Conservation (phyloP, 306 rosid genomes). For the Gastrolobium villosum region DNA sequence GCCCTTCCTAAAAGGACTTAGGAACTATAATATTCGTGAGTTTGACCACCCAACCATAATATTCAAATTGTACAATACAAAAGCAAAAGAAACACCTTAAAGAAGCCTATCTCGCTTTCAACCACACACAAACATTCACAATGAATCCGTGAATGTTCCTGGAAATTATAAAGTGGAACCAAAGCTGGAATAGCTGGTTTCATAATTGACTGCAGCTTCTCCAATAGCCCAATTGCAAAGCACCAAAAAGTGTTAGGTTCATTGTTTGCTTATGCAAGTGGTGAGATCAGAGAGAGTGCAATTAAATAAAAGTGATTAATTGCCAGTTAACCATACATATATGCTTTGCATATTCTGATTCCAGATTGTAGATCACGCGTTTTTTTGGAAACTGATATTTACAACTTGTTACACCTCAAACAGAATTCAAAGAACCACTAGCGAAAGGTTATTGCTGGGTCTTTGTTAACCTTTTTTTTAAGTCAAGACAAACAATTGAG, state of each 20-base stretch:
- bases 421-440: background rate
- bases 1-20: background rate
- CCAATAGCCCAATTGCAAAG: background rate
- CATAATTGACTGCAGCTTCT: background rate
- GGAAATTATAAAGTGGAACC: background rate
- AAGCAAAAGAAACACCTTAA: background rate
- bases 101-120: background rate
- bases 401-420: background rate
- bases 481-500: no score
- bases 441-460: background rate
- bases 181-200: background rate
- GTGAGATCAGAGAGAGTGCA: slow-evolving; percentile 4
- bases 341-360: slow-evolving; percentile 28
- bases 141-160: slow-evolving; percentile 24
- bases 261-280: background rate
- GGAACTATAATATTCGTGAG: background rate
- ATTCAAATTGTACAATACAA: background rate
- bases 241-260: background rate
- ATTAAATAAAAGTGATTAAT: background rate
- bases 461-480: background rate
- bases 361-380: slow-evolving; percentile 40
- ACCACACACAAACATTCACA: background rate
- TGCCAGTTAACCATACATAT: background rate
- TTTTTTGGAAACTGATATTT: background rate
- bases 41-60: slow-evolving; percentile 1